Evolutionary conservation across 2,329 filamentous ascomycete genomes (phyloP), one percentile per base, ranked within the genome.

Genomic region (Metarhizium rileyi): DNA sequence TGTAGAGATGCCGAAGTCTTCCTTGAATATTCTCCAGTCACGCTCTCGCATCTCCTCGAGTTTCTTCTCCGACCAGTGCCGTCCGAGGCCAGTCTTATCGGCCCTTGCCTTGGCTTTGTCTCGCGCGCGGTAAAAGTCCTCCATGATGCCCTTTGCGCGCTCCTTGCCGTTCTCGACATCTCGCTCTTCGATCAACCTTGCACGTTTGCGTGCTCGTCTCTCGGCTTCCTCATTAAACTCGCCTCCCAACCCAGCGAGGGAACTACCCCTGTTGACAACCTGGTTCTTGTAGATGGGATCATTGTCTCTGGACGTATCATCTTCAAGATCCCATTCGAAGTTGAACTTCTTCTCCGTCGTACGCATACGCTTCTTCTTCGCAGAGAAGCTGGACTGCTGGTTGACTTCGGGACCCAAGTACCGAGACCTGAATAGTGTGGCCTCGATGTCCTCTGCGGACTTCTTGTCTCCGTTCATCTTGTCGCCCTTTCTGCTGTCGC

Each of bases 11-110:
- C 93, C 94, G 71, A 95, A 97, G 68, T 98, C 90, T 67, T 97
- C 93, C 70, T 97, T 98, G 81, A 98, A 96, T 59, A 98, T 97
- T 63, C 93, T 87, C 93, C 93, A 98, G 68, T 98, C 93, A 65
- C 93, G 79, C 70, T 97, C 90, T 54, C 89, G 87, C 93, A 98
- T 98, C 60, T 95, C 87, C 14, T 87, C 82, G 54, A 97, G 73
- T 54, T 77, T 79, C 80, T 98, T 98, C 64, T 96, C 88, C 49
- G 87, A 90, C 93, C 93, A 98, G 68, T 95, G 90, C 66, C 90
- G 90, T 59, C 94, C 90, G 50, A 95, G 75, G 30, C 84, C 84
- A 55, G 84, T 88, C 54, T 86, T 79, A 53, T 77, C 75, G 10
- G 83, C 81, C 55, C 86, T 81, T 61, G 94, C 85, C 60, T 82